These are phyloP conservation scores for Scedosporium apiospermum DNA, from an alignment of 2,329 filamentous ascomycete species.

Conservation along the genomic window DNA sequence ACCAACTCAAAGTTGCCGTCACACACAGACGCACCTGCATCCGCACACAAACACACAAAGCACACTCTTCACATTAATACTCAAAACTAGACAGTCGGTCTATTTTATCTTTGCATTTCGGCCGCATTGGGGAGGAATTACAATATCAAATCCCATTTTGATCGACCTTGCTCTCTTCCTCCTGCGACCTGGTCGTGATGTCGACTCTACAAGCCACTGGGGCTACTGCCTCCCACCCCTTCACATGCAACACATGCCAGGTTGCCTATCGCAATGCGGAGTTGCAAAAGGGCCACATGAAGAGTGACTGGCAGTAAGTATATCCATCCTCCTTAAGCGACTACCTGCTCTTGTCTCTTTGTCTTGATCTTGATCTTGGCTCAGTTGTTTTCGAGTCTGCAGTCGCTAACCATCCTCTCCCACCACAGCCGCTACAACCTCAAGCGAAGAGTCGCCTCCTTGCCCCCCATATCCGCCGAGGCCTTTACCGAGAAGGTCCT, in stretches of 20 bases:
- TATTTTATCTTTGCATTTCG: background rate
- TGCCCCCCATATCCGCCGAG: conserved; percentile 86
- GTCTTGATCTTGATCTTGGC: background rate
- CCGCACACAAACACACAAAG: background rate
- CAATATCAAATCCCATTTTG: background rate
- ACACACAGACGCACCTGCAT: background rate
- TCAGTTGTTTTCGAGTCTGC: too few species aligned
- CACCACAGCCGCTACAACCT: conserved; percentile 75
- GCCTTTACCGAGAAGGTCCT: conserved; percentile 93
- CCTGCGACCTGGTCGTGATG: background rate
- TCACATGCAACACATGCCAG: conserved; percentile 97
- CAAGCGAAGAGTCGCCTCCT: conserved; percentile 82
- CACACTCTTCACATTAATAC: background rate
- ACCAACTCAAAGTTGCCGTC: background rate
- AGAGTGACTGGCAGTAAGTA: conserved; percentile 94
- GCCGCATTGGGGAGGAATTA: background rate
- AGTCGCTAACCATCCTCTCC: background rate
- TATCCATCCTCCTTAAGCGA: background rate
- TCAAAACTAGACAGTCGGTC: background rate
- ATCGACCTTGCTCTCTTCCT: background rate
- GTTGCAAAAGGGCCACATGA: conserved; percentile 91
- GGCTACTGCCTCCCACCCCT: conserved; percentile 60
- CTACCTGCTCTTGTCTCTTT: background rate
- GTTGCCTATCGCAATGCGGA: conserved; percentile 93
- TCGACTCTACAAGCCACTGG: conserved; percentile 19